A percentile compares a stretch with the other conserved stretches of the same genome.
These are phyloP conservation scores for Neofusicoccum parvum DNA, from an alignment of 2,329 filamentous ascomycete species.

Conservation along the genomic window DNA sequence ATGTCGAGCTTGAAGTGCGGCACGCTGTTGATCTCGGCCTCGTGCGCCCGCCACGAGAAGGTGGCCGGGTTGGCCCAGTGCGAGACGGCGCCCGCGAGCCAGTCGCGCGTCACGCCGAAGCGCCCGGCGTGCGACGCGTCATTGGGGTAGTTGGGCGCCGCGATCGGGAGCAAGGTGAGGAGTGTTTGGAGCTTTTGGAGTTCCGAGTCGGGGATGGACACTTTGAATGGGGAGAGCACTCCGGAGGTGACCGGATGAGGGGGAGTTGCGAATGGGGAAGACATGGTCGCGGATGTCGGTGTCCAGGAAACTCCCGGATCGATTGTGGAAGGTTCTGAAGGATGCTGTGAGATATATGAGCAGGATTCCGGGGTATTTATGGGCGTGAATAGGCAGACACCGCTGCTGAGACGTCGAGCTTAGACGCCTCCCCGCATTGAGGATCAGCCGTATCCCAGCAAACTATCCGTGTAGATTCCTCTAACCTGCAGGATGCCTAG, in stretches of 20 bases:
- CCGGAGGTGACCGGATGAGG: not conserved
- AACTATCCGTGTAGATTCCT: too few species aligned
- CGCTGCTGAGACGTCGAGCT: too few species aligned
- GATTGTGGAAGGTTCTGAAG: too few species aligned
- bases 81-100: conserved; percentile 37
- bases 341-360: too few species aligned
- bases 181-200: conserved; percentile 38
- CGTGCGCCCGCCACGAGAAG: conserved; percentile 24
- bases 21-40: conserved; percentile 52
- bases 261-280: not conserved
- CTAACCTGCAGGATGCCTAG: too few species aligned
- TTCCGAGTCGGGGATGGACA: conserved; percentile 34
- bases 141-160: conserved; percentile 33
- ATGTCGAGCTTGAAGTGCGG: conserved; percentile 55
- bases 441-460: too few species aligned
- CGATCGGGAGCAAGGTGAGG: conserved; percentile 35
- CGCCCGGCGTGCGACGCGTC: conserved; percentile 27
- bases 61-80: conserved; percentile 30
- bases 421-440: too few species aligned
- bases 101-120: conserved; percentile 35
- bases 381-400: too few species aligned
- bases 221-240: conserved; percentile 28
- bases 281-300: not conserved
- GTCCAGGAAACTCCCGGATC: too few species aligned
- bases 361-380: too few species aligned